Evolutionary conservation across 108 stramenopile genomes (phyloP), one percentile per base, ranked within the genome.

Genomic region (Cyclostephanos tholiformis): DNA sequence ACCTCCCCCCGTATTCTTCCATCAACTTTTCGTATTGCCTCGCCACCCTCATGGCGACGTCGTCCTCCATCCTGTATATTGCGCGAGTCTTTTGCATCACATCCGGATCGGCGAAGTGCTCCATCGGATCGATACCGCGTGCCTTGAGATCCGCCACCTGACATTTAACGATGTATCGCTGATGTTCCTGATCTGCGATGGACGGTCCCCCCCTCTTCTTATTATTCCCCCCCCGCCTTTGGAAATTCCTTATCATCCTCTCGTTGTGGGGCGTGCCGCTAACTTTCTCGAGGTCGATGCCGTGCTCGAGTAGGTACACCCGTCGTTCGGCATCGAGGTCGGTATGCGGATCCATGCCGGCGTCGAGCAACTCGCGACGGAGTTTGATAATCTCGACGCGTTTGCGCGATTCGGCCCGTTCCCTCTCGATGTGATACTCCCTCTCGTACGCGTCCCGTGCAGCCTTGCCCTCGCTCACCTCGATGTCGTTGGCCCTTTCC

Each of bases 101-200:
- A 1, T 80, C 79, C 0, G 53, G 56, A 29, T 70, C 46, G 26
- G 68, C 59, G 79, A 93, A 91, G 80, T 89, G 86, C 26, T 76
- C 75, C 46, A 93, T 59, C 25, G 88, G 88, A 68, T 93, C 92
- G 9, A 83, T 75, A 16, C 84, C 92, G 23, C 86, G 87, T 29
- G 86, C 83, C 38, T 85, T 86, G 55, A 89, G 58, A 66, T 93
- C 92, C 35, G 87, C 74, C 7, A 89, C 92, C 75, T 89, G 90
- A 69, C 75, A 75, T 55, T 75, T 76, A 48, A 93, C 83, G 65
- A 92, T 87, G 73, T 83, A 83, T 46, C 91, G 75, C 56, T 92
- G 79, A 17, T 78, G 67, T 35, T 29, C 58, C 29, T 25, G 41
- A 10, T 23, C 68, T 2, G 64, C 61, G 4, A 43, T 19, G 1